Evolutionary conservation across 371 early-diverging fungal species (phyloP).

Genomic region (Batrachochytrium dendrobatidis): DNA sequence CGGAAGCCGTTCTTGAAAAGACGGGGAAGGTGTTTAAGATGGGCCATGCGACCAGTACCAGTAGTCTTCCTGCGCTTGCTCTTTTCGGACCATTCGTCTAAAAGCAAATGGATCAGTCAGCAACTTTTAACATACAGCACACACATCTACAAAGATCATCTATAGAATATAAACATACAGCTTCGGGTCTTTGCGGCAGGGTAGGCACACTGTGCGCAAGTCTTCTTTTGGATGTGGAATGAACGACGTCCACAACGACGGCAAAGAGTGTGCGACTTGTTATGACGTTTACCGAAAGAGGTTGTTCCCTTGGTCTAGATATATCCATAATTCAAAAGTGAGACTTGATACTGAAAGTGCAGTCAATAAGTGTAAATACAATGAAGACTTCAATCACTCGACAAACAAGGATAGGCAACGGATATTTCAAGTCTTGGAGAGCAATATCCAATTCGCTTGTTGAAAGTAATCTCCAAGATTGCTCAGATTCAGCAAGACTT

Average conservation of each 20-base stretch:
- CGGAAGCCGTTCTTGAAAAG: constrained; percentile 97
- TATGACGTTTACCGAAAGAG: constrained; percentile 99
- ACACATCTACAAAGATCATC: not conserved
- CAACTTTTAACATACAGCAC: not conserved
- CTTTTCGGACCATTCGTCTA: constrained; percentile 95
- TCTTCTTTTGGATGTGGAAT: constrained; percentile 99
- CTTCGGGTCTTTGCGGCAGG: constrained; percentile 96
- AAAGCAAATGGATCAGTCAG: constrained; percentile 6
- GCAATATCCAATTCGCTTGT: not conserved
- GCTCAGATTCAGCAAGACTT: not conserved
- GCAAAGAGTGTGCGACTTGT: constrained; percentile 98
- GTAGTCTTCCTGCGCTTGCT: constrained; percentile 96
- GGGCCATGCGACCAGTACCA: constrained; percentile 97
- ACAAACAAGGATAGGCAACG: not conserved
- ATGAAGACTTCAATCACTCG: not conserved
- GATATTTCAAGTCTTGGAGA: not conserved
- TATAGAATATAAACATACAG: constrained; percentile 49
- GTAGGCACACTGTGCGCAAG: constrained; percentile 98
- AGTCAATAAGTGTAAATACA: not conserved
- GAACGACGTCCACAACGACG: constrained; percentile 96
- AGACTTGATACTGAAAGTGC: not conserved
- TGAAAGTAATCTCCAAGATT: not conserved
- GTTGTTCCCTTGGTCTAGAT: constrained; percentile 97
- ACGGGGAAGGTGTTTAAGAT: constrained; percentile 87
- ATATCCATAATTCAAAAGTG: constrained; percentile 4